Evolutionary conservation across 768 basidiomycete genomes (phyloP), one percentile per base, ranked within the genome.

Genomic region (Suillus decipiens): DNA sequence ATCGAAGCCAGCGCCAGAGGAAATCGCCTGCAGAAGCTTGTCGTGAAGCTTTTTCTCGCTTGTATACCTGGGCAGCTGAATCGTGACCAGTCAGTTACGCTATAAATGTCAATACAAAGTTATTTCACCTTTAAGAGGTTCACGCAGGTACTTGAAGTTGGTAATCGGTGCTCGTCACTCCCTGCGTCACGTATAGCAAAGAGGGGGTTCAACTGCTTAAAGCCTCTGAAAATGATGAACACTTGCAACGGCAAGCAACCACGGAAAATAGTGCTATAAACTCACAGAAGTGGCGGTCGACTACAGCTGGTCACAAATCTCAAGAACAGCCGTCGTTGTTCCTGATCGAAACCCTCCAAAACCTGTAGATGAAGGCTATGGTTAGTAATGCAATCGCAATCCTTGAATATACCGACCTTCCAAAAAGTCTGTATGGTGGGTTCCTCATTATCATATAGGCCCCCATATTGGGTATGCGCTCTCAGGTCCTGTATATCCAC

Each of bases 291-390:
- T 0, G 95, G 96, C 0, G 96, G 93, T 17, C 94, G 83, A 69
- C 92, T 90, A 69, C 94, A 95, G 66, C 92, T 94, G 19, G 97
- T 98, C 22, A 95, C 96, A 69, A 99, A 99, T 15, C 93, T 84
- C 62, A 99, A 75, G 61, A 99, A 79, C 1, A 86, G 82, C 51
- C 88, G 81, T 15, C 90, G 84, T 68, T 99, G 89, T 53, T 92
- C 89, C 63, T 94, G 89, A 62, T 87, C 83, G 71, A 99, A 92
- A 3, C 84, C 77, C 41, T 88, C 83, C 63, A 96, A 84, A 33
- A 97, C 93, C 86, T 90, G 61, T 37, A 50, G 58, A 59, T 39
- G 33, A 36, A n/a, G 22, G 53, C n/a, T 28, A 39, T 22, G n/a
- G 53, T 22, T 28, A 53, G 12, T 64, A 17, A 37, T 65, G 24